Conservation (phyloP, 73 alveolate genomes). For the Uronychia binucleata region DNA sequence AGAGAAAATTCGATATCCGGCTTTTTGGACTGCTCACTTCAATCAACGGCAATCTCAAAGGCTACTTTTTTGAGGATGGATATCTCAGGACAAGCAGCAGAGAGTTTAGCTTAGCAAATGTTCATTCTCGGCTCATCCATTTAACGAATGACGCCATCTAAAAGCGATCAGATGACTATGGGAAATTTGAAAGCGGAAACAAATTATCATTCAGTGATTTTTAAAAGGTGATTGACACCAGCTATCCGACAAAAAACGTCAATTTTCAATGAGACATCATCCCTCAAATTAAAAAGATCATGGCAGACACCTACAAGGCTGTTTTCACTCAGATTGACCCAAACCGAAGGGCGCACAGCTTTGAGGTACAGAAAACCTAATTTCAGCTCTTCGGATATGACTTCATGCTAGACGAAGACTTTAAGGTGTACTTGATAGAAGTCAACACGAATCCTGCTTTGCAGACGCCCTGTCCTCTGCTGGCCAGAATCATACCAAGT, state of each 20-base stretch:
- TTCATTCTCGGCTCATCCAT: constrained; percentile 36
- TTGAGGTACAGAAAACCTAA: constrained; percentile 44
- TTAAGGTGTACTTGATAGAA: constrained; percentile 85
- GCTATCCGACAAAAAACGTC: constrained; percentile 12
- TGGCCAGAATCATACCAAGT: constrained; percentile 83
- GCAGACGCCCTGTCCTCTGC: constrained; percentile 82
- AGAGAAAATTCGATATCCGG: constrained; percentile 51
- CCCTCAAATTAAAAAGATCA: constrained; percentile 34
- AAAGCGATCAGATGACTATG: constrained; percentile 48
- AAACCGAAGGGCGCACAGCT: constrained; percentile 40
- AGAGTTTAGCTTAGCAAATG: constrained; percentile 29
- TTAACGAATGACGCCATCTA: constrained; percentile 56
- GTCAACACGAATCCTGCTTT: constrained; percentile 92
- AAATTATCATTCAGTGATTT: constrained; percentile 24
- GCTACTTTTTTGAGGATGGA: constrained; percentile 58
- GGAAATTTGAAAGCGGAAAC: constrained; percentile 56
- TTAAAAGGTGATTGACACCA: constrained; percentile 10
- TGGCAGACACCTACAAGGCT: constrained; percentile 49
- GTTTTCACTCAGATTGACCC: constrained; percentile 54
- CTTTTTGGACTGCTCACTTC: constrained; percentile 40
- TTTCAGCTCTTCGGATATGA: constrained; percentile 83
- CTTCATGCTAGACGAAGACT: constrained; percentile 85
- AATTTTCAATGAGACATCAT: constrained; percentile 9
- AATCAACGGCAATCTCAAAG: constrained; percentile 21
- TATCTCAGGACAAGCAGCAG: constrained; percentile 41